A percentile compares a stretch with the other conserved stretches of the same genome.
These are phyloP conservation scores for Colletotrichum liriopes DNA, from an alignment of 2,329 filamentous ascomycete genomes.

Conservation along the genomic window DNA sequence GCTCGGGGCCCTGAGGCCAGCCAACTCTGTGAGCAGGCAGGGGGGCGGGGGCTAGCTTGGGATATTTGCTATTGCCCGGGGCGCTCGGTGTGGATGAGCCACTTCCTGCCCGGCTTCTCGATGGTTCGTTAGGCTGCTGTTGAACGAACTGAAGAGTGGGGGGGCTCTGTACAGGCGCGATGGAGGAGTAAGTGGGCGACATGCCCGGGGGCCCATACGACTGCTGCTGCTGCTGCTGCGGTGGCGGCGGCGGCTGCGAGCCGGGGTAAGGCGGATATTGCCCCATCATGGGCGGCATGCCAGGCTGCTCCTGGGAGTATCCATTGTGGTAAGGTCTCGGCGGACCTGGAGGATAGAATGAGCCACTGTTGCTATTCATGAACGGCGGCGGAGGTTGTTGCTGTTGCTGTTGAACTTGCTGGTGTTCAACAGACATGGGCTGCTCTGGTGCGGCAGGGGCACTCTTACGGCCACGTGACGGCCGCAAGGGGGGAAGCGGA, in stretches of 20 bases:
- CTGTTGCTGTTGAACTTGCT: conserved; percentile 33
- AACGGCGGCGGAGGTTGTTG: conserved; percentile 32
- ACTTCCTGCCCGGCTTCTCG: conserved; percentile 42
- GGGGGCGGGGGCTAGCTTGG: conserved; percentile 73
- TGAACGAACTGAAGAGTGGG: conserved; percentile 41
- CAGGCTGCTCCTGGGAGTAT: conserved; percentile 37
- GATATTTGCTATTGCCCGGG: conserved; percentile 54
- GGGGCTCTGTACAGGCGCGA: conserved; percentile 41
- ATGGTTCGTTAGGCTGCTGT: conserved; percentile 34
- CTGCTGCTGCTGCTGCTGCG: conserved; percentile 20
- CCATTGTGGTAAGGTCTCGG: conserved; percentile 40
- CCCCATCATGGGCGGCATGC: conserved; percentile 36
- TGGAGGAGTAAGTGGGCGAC: conserved; percentile 39
- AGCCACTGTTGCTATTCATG: conserved; percentile 39
- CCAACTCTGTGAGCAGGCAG: conserved; percentile 66
- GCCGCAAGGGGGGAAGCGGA: conserved; percentile 41
- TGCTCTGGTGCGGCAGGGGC: conserved; percentile 28
- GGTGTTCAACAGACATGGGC: conserved; percentile 23
- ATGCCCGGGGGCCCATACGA: conserved; percentile 35
- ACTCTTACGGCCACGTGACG: conserved; percentile 38
- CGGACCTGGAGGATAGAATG: conserved; percentile 39
- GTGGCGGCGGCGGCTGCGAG: conserved; percentile 20
- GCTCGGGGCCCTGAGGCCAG: conserved; percentile 64
- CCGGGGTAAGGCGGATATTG: conserved; percentile 31
- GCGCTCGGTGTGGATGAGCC: conserved; percentile 43